Base-by-base conservation (phyloP, 768 basidiomycete species). In the Mycena filopes region DNA sequence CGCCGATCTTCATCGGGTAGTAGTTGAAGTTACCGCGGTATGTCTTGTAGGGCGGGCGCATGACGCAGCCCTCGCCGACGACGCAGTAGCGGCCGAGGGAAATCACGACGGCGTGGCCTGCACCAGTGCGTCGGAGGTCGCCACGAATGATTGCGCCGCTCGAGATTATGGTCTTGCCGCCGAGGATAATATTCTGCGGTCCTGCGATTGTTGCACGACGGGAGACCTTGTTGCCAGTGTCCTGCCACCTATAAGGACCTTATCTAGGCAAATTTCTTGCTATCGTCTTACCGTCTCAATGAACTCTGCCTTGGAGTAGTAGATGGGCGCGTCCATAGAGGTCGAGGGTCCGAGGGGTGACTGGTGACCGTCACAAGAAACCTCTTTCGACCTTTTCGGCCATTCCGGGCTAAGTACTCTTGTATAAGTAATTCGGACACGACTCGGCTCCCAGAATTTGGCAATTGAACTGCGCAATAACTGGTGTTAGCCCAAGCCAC, bases 1-100 rank as follows among this genome's bases (percentile, higher is more conserved):
- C 96, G 3, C 95, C 94, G 12, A 99, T 89, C 75, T 96, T 95
- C 90, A 98, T 95, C 7, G 97, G 97, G 73, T 99, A 98, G 79
- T 96, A 98, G 74, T 98, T 98, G 83, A 95, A 94, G 67, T 92
- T 90, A 65, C 92, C 93, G 55, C 93, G 88, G 75, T 95, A 95
- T 0, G 93, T 95, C 78, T 95, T 94, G 76, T 94, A 93, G 3
- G 93, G 94, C 12, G 93, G 94, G 67, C 93, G 87, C 83, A 99
- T 89, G 40, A 98, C 89, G 65, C 91, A 92, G 20, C 90, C 91
- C 75, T 98, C 94, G 20, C 94, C 95, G 4, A 99, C 86, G 25
- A 94, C 80, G 76, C 96, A 98, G 77, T 99, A 99, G 68, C 96
- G 84, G 11, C 98, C 98, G 31, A 99, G 81, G 11, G 93, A 93